Evolutionary conservation across 164 flowering plant species (phyloP).

Genomic region (Houttuynia cordata): DNA sequence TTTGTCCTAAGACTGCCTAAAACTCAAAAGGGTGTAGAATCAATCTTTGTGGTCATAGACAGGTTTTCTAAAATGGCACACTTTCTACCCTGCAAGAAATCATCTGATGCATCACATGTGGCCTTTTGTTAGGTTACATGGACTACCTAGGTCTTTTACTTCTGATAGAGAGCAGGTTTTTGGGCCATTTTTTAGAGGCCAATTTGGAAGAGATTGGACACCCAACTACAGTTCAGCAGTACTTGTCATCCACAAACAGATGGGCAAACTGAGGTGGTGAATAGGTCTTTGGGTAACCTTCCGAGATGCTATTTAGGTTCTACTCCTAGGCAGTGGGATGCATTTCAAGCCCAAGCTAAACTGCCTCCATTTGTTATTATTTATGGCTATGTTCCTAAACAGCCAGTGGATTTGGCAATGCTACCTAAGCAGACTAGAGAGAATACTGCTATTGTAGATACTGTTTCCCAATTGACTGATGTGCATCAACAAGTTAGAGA

Average conservation of each 20-base stretch:
- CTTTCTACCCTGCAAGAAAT: not conserved
- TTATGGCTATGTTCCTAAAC: no score
- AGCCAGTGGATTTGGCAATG: no score
- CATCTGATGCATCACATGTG: not conserved
- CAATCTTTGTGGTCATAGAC: not conserved
- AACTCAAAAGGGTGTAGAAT: not conserved
- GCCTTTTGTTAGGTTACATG: no score
- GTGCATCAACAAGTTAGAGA: no score
- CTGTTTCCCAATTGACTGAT: no score
- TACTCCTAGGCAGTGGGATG: not conserved
- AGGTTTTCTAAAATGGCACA: not conserved
- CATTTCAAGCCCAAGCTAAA: not conserved
- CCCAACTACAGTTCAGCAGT: not conserved
- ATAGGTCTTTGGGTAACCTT: not conserved
- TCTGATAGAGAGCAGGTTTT: not conserved
- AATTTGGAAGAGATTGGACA: not conserved
- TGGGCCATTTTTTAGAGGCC: not conserved
- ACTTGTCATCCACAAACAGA: slow-evolving; percentile 1
- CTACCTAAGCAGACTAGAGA: no score
- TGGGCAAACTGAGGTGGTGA: not conserved
- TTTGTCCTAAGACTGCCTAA: not conserved
- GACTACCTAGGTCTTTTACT: not conserved
- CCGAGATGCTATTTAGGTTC: no score
- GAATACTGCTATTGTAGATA: no score
- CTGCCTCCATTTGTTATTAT: no score